Base-by-base conservation (phyloP, 1,284 basidiomycete genomes). In the Cryptococcus depauperatus region DNA sequence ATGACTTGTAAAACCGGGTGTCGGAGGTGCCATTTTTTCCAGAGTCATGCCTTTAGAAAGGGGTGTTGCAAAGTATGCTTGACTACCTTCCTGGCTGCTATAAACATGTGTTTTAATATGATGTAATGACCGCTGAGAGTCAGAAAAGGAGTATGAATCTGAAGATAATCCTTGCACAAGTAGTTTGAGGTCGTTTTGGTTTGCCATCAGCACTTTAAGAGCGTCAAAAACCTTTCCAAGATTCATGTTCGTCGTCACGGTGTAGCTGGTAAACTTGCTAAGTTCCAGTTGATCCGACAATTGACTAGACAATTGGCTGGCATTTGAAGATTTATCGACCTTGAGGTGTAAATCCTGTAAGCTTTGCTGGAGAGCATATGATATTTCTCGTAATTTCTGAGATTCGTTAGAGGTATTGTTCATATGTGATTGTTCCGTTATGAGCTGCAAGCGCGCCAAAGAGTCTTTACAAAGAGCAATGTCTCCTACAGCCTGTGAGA, bases 401-500 rank as follows among this genome's bases (percentile, higher is more conserved):
- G 11, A 9, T 14, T 14, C 13, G 1, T 8, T 18, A 33, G 32
- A n/a, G 32, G 11, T 6, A 6, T 1, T 33, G 32, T 6, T 30
- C 28, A 30, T 9, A n/a, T n/a, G n/a, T n/a, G n/a, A n/a, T n/a
- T n/a, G n/a, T n/a, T n/a, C n/a, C n/a, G n/a, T n/a, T n/a, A n/a
- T n/a, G n/a, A 9, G 9, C 28, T 30, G 32, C 2, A 47, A 21
- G n/a, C 21, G 8, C 5, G 39, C 21, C 33, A 46, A 32, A 29
- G 35, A 25, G n/a, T 40, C 32, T 19, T 44, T 43, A 38, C 38
- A 52, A 9, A 48, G 33, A 3, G 33, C 35, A 5, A 55, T 35
- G 35, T 52, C 47, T 5, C 23, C 32, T n/a, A 52, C 22, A 18
- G 50, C 45, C n/a, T 50, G 33, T 3, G 51, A 45, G 6, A 55